Evolutionary conservation across 2,329 filamentous ascomycete species (phyloP).

Genomic region (Aureobasidium sp.): DNA sequence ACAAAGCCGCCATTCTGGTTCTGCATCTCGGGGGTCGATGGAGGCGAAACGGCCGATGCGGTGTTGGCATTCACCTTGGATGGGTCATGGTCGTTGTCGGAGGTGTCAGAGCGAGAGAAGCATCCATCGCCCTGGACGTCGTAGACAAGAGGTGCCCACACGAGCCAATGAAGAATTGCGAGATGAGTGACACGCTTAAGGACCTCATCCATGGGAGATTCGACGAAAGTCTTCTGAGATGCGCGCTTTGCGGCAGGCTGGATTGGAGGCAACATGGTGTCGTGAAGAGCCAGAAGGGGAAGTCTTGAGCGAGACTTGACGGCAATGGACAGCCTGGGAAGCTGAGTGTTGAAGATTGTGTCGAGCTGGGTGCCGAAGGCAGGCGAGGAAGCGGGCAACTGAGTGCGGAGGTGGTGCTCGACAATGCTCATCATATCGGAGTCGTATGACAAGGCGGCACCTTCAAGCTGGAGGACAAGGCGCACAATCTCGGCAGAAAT

Average conservation of each 20-base stretch:
- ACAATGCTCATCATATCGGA: conserved; percentile 29
- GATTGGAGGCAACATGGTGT: conserved; percentile 30
- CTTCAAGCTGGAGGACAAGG: conserved; percentile 32
- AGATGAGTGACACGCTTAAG: conserved; percentile 75
- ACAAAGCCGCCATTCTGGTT: neutral
- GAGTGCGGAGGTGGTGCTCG: conserved; percentile 30
- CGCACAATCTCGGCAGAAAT: conserved; percentile 42
- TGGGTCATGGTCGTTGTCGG: neutral
- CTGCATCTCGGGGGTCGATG: conserved; percentile 4
- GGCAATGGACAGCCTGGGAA: conserved; percentile 30
- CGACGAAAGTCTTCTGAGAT: neutral
- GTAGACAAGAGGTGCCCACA: conserved; percentile 76
- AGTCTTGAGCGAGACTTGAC: conserved; percentile 30
- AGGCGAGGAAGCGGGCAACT: conserved; percentile 26
- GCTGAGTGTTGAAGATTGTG: conserved; percentile 29
- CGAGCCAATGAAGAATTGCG: conserved; percentile 78
- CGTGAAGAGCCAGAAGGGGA: conserved; percentile 40
- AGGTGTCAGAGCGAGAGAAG: neutral
- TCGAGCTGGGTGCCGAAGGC: conserved; percentile 26
- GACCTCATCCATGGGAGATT: conserved; percentile 46
- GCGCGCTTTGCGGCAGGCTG: conserved; percentile 20
- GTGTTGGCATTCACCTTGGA: neutral
- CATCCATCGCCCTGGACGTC: conserved; percentile 19
- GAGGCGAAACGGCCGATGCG: neutral
- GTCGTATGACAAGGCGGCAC: conserved; percentile 26